These are phyloP conservation scores for Pyricularia sp. DNA, from an alignment of 2,329 filamentous ascomycete genomes.

Conservation along the genomic window DNA sequence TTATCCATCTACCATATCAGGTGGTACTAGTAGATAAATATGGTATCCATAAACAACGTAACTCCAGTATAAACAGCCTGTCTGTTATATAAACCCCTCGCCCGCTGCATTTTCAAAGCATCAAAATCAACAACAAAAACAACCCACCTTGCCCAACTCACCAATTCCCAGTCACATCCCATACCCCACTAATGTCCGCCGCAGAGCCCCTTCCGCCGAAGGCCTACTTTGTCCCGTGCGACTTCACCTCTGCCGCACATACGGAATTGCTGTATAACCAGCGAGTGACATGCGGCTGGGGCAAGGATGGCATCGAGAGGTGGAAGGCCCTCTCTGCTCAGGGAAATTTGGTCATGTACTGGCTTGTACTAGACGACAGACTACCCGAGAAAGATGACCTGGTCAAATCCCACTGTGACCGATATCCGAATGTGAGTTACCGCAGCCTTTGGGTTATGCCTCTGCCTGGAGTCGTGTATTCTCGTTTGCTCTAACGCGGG, in stretches of 20 bases:
- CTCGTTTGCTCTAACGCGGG: background rate
- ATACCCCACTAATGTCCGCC: background rate
- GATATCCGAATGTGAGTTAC: conserved; percentile 2
- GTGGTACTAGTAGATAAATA: background rate
- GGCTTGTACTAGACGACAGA: conserved; percentile 15
- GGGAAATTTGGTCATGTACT: background rate
- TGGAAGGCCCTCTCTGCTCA: background rate
- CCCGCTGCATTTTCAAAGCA: background rate
- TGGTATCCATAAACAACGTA: background rate
- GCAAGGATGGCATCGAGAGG: background rate
- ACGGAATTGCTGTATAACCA: background rate
- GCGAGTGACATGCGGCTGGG: conserved; percentile 4
- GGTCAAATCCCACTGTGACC: conserved; percentile 15
- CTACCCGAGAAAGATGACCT: conserved; percentile 15
- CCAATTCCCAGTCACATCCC: background rate
- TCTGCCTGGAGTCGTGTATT: background rate
- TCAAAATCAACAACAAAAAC: background rate
- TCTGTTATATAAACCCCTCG: background rate
- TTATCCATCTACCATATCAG: no score
- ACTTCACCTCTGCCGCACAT: conserved; percentile 3
- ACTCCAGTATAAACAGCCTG: background rate
- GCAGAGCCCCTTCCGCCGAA: background rate
- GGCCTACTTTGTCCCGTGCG: conserved; percentile 2
- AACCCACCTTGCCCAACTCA: background rate
- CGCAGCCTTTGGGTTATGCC: no score